A percentile compares a stretch with the other conserved stretches of the same genome.
Evolutionary conservation across 345 rosid genomes (phyloP).

Genomic region (Trapa bicornis): DNA sequence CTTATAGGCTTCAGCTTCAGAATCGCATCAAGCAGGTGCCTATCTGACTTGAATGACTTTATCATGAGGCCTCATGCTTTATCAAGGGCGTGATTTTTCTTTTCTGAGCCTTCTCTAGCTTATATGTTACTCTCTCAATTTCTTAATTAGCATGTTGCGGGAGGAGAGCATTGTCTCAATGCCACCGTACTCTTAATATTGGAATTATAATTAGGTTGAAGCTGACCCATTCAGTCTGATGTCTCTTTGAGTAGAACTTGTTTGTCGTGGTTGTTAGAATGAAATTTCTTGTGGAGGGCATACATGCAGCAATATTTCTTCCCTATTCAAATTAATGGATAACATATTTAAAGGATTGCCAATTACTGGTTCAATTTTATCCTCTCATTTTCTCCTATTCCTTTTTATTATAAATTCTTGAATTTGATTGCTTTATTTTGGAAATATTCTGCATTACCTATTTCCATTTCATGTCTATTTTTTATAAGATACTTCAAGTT

Average conservation of each 20-base stretch:
- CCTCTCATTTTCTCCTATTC: not conserved
- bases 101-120: not conserved
- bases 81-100: no score
- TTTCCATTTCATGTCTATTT: not conserved
- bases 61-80: not conserved
- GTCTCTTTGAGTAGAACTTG: not conserved
- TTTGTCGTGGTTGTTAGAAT: not conserved
- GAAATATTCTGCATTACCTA: not conserved
- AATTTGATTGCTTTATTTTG: not conserved
- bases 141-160: not conserved
- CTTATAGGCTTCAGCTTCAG: conserved; percentile 67
- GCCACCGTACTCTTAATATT: not conserved
- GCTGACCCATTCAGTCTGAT: not conserved
- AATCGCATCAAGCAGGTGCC: conserved; percentile 56
- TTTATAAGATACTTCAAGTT: not conserved
- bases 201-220: not conserved
- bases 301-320: not conserved
- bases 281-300: not conserved
- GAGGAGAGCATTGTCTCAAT: not conserved
- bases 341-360: not conserved
- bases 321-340: not conserved
- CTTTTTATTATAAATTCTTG: not conserved
- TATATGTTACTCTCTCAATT: not conserved
- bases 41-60: not conserved
- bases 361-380: not conserved